Conservation (phyloP, 805 yeast species). For the Gaillardinia entomophila region DNA sequence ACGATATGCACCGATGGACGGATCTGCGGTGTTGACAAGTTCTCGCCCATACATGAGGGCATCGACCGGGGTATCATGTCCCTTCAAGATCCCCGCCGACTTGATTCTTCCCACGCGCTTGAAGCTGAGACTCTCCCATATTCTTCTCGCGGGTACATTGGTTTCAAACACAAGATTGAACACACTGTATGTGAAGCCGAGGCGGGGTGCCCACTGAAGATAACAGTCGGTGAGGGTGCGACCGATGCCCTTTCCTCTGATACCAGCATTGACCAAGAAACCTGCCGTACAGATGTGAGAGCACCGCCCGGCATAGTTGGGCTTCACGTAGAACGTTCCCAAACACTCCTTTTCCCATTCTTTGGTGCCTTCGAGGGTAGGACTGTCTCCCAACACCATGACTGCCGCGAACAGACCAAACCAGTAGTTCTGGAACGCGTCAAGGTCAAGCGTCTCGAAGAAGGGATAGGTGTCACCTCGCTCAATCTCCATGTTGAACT, state of each 20-base stretch:
- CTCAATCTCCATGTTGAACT: conserved; percentile 87
- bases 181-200: conserved; percentile 80
- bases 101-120: conserved; percentile 73
- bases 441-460: conserved; percentile 70
- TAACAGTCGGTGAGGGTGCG: conserved; percentile 77
- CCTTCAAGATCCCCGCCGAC: conserved; percentile 85
- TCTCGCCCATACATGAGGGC: conserved; percentile 82
- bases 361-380: conserved; percentile 41
- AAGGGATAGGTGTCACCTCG: conserved; percentile 85
- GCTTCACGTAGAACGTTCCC: conserved; percentile 80
- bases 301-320: conserved; percentile 89
- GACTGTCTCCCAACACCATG: conserved; percentile 70
- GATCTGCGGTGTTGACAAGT: conserved; percentile 50
- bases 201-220: conserved; percentile 82
- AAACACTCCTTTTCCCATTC: conserved; percentile 93
- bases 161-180: conserved; percentile 87
- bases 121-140: conserved; percentile 73
- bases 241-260: conserved; percentile 89
- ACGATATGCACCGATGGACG: conserved; percentile 47
- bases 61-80: conserved; percentile 80
- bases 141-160: conserved; percentile 73
- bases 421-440: conserved; percentile 82
- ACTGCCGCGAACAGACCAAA: conserved; percentile 78
- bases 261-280: conserved; percentile 87
- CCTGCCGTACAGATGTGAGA: conserved; percentile 90